Conservation (phyloP, 2,329 filamentous ascomycete genomes). For the Leptographium procerum region DNA sequence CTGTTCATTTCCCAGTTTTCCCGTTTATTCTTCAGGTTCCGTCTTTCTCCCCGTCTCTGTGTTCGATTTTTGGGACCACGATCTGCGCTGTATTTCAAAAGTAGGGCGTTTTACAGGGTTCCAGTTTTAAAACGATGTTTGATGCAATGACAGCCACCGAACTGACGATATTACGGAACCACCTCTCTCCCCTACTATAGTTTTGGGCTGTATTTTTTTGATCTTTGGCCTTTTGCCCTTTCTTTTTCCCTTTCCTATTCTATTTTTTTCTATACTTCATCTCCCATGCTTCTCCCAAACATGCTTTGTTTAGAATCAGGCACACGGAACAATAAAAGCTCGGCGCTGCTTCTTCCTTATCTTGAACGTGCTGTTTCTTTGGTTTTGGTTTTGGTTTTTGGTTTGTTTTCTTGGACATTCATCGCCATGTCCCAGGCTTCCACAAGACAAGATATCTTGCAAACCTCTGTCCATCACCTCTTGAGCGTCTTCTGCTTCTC, state of each 20-base stretch:
- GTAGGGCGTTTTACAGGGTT: constrained; percentile 1
- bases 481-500: constrained; percentile 78
- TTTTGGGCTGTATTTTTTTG: background rate
- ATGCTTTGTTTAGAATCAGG: background rate
- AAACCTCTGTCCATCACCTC: too few relatives aligned
- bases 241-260: background rate
- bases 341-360: constrained; percentile 14
- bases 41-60: background rate
- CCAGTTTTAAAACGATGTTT: background rate
- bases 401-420: too few relatives aligned
- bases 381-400: too few relatives aligned
- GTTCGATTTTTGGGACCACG: background rate
- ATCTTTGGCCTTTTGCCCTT: too few relatives aligned
- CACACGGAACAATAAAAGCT: constrained; percentile 2
- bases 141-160: background rate
- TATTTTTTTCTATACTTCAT: background rate
- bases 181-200: background rate
- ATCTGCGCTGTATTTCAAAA: constrained; percentile 1
- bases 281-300: background rate
- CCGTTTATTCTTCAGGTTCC: background rate
- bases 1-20: background rate
- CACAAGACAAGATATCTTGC: too few relatives aligned
- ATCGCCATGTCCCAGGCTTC: too few relatives aligned
- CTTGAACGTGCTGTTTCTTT: constrained; percentile 6
- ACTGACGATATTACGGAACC: background rate